phyloP scores from a whole-genome alignment of 1,284 basidiomycete genomes.

The Cerrena zonata region DNA sequence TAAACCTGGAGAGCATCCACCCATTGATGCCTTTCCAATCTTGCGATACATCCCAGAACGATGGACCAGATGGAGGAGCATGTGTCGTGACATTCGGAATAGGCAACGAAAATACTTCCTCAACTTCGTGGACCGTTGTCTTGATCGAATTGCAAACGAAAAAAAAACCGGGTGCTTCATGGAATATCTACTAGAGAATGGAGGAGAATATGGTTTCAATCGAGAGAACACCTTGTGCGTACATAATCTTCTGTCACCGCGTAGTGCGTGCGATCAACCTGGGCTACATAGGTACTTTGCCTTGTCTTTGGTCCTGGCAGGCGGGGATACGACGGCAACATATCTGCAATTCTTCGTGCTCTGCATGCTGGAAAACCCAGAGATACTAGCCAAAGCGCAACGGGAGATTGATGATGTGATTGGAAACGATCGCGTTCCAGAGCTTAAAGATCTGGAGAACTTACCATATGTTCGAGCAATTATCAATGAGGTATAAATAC shows the following conservation, averaged over 20 bases:
- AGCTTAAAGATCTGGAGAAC: conserved; percentile 31
- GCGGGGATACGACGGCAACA: conserved; percentile 3
- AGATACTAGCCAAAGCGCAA: conserved; percentile 28
- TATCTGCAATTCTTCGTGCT: conserved; percentile 24
- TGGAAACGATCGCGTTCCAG: conserved; percentile 41
- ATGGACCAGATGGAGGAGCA: conserved; percentile 22
- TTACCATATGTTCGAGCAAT: conserved; percentile 31
- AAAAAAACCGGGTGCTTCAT: too few species aligned
- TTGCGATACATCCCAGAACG: conserved; percentile 22
- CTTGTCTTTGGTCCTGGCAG: conserved; percentile 2
- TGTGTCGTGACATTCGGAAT: conserved; percentile 11
- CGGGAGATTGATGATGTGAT: conserved; percentile 29
- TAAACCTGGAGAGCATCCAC: conserved; percentile 24
- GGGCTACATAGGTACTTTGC: conserved; percentile 5
- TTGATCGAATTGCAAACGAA: conserved; percentile 13
- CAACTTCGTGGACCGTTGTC: conserved; percentile 14
- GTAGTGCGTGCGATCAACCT: too few species aligned
- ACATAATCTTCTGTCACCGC: too few species aligned
- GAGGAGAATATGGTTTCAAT: too few species aligned
- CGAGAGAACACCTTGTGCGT: too few species aligned
- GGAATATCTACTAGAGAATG: too few species aligned
- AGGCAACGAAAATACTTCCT: conserved; percentile 18
- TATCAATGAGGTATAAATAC: conserved; percentile 28
- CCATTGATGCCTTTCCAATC: conserved; percentile 23
- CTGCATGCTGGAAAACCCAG: conserved; percentile 32